Evolutionary conservation across 352 stramenopile species (phyloP).

Genomic region (Phytophthora pistaciae): DNA sequence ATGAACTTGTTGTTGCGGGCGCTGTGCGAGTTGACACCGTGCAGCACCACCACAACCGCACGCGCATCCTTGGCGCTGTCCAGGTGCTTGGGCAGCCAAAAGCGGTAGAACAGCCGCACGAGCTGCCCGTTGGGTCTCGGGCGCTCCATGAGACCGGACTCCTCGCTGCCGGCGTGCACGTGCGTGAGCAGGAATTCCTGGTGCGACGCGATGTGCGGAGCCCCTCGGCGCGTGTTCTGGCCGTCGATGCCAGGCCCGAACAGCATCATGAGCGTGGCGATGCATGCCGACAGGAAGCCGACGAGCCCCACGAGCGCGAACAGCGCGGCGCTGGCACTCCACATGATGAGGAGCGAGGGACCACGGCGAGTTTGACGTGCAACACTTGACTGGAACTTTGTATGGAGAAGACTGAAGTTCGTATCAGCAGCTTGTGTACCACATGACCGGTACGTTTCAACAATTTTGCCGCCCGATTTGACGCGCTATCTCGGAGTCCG

Average conservation of each 20-base stretch:
- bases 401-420: slow-evolving; percentile 1
- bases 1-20: slow-evolving; percentile 83
- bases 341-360: slow-evolving; percentile 19
- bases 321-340: slow-evolving; percentile 17
- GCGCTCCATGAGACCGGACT: slow-evolving; percentile 56
- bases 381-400: slow-evolving; percentile 4
- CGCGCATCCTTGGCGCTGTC: slow-evolving; percentile 37
- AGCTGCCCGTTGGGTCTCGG: slow-evolving; percentile 45
- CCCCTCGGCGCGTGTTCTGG: slow-evolving; percentile 47
- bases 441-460: too few species aligned
- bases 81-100: slow-evolving; percentile 70
- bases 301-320: slow-evolving; percentile 25
- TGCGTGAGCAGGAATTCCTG: slow-evolving; percentile 63
- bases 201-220: slow-evolving; percentile 55
- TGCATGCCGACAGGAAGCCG: slow-evolving; percentile 22
- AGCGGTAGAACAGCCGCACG: slow-evolving; percentile 75
- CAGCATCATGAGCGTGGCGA: slow-evolving; percentile 38
- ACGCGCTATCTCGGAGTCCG: too few species aligned
- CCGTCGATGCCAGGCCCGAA: slow-evolving; percentile 71
- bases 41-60: slow-evolving; percentile 76
- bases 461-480: too few species aligned
- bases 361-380: not conserved
- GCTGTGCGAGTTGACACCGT: slow-evolving; percentile 85
- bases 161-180: slow-evolving; percentile 54
- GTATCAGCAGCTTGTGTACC: not conserved